These are phyloP conservation scores for Diaporthe nobilis DNA, from an alignment of 2,329 filamentous ascomycete species.

Conservation along the genomic window DNA sequence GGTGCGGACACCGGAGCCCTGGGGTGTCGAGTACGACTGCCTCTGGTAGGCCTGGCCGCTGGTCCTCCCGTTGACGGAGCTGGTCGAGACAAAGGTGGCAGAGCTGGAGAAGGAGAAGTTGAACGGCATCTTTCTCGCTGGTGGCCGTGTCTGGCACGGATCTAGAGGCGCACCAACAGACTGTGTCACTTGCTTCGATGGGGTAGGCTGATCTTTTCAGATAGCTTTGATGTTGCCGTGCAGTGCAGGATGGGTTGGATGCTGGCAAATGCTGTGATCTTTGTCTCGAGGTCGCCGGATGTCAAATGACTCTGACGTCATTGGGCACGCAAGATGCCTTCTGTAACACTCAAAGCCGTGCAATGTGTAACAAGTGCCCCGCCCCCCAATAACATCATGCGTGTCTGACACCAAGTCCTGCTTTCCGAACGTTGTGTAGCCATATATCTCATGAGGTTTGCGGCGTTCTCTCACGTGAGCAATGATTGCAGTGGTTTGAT, in stretches of 20 bases:
- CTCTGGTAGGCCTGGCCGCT: constrained; percentile 37
- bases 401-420: neutral
- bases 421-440: neutral
- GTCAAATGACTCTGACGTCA: constrained; percentile 29
- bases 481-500: neutral
- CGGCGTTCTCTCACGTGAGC: neutral
- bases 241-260: neutral
- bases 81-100: constrained; percentile 36
- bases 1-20: constrained; percentile 38
- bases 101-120: constrained; percentile 41
- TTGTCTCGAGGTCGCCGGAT: neutral
- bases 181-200: neutral
- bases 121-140: constrained; percentile 36
- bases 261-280: neutral
- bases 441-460: neutral
- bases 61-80: constrained; percentile 37
- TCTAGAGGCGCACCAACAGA: neutral
- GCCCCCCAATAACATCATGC: neutral
- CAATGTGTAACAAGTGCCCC: neutral
- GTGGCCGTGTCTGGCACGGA: neutral
- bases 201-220: neutral
- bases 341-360: constrained; percentile 2
- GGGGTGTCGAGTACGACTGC: constrained; percentile 37
- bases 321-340: constrained; percentile 2
- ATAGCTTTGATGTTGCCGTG: neutral